phyloP scores from a whole-genome alignment of 352 stramenopile genomes.

The Achlya hypogyna region DNA sequence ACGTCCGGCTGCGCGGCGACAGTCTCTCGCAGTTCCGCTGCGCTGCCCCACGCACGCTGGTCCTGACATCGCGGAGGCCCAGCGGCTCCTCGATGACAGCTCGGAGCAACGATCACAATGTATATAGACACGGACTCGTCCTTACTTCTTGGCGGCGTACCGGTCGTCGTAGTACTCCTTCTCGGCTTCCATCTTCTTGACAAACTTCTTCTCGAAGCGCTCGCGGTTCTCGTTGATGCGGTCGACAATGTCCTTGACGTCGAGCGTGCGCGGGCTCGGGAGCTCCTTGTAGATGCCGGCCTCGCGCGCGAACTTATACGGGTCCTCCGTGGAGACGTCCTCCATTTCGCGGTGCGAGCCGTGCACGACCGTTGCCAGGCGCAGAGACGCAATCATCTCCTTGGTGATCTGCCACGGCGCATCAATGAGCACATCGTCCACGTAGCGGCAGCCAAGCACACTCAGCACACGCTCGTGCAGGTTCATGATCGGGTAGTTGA shows the following conservation, averaged over 20 bases:
- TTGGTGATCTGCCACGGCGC: slow-evolving; percentile 91
- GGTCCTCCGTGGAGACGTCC: slow-evolving; percentile 47
- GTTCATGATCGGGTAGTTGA: slow-evolving; percentile 97
- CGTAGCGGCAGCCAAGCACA: slow-evolving; percentile 93
- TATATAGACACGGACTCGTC: too few species aligned
- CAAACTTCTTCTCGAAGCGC: slow-evolving; percentile 89
- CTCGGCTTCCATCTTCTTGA: slow-evolving; percentile 90
- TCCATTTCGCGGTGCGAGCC: slow-evolving; percentile 64
- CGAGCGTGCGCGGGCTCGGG: slow-evolving; percentile 55
- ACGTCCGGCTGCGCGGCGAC: too few species aligned
- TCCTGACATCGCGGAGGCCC: too few species aligned
- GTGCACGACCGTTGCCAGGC: slow-evolving; percentile 76
- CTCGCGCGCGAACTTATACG: slow-evolving; percentile 70
- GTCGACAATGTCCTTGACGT: slow-evolving; percentile 81
- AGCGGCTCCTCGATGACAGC: too few species aligned
- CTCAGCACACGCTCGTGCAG: slow-evolving; percentile 95
- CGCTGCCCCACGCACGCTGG: too few species aligned
- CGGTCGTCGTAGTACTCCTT: slow-evolving; percentile 88
- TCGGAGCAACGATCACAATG: too few species aligned
- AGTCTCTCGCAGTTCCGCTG: too few species aligned
- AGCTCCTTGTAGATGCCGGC: slow-evolving; percentile 79
- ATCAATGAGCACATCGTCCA: slow-evolving; percentile 98
- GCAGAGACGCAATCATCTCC: slow-evolving; percentile 93
- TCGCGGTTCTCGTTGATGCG: slow-evolving; percentile 86
- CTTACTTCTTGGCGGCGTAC: slow-evolving; percentile 61